Evolutionary conservation across 2,329 filamentous ascomycete species (phyloP).

Genomic region (Exophiala lecanii-corni): DNA sequence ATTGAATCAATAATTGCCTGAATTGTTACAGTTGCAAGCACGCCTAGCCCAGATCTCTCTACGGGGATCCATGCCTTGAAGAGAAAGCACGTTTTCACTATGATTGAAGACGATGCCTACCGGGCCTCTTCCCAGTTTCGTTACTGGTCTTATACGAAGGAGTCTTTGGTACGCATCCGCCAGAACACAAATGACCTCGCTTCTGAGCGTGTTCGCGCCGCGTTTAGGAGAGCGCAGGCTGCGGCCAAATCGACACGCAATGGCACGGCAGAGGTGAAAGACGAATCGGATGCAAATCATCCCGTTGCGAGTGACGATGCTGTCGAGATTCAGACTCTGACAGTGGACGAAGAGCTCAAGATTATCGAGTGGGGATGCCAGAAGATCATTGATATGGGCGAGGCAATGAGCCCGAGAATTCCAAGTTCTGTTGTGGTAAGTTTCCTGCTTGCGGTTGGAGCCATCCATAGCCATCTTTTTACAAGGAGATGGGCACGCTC

Average conservation of each 20-base stretch:
- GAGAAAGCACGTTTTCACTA: no score
- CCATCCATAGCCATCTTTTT: no score
- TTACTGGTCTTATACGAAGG: constrained; percentile 83
- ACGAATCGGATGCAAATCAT: constrained; percentile 18
- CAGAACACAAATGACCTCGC: constrained; percentile 75
- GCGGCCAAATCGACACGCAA: constrained; percentile 32
- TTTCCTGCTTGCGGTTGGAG: no score
- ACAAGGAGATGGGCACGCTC: no score
- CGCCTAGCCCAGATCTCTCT: no score
- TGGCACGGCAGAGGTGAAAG: constrained; percentile 20
- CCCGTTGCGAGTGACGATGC: constrained; percentile 34
- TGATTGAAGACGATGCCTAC: constrained; percentile 90
- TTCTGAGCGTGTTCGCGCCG: constrained; percentile 59
- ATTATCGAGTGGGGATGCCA: constrained; percentile 76
- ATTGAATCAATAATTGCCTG: no score
- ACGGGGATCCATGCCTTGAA: no score
- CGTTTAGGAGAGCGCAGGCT: constrained; percentile 48
- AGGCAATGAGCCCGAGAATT: constrained; percentile 53
- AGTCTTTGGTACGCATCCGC: constrained; percentile 67
- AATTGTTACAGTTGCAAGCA: no score
- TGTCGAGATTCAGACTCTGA: constrained; percentile 62
- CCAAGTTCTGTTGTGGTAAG: constrained; percentile 45
- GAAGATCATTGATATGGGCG: constrained; percentile 54
- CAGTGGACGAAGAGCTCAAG: constrained; percentile 73
- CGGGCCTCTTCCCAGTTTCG: constrained; percentile 84